These are phyloP conservation scores for Prunus mira DNA, from an alignment of 306 rosid genomes.

Conservation along the genomic window DNA sequence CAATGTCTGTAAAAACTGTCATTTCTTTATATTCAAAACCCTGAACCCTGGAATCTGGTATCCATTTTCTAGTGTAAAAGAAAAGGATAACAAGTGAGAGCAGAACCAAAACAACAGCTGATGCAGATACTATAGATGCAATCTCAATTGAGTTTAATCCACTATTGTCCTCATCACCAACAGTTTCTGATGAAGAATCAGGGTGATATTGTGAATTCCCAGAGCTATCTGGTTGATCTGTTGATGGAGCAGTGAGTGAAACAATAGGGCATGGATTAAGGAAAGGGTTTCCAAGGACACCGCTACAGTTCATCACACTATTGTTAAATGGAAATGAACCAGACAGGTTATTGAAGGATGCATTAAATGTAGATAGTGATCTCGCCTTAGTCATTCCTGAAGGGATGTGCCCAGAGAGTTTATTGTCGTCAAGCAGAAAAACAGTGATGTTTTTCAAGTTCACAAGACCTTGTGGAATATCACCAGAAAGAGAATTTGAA, in stretches of 20 bases:
- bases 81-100: constrained; percentile 30
- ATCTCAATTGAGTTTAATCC: constrained; percentile 30
- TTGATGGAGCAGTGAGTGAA: constrained; percentile 9
- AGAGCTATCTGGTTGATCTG: constrained; percentile 10
- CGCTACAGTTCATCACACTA: constrained; percentile 26
- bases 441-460: constrained; percentile 26
- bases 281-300: constrained; percentile 23
- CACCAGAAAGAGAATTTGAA: constrained; percentile 33
- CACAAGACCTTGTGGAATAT: constrained; percentile 30
- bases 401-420: constrained; percentile 29
- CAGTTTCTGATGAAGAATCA: constrained; percentile 6
- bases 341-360: constrained; percentile 26
- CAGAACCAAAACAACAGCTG: constrained; percentile 27
- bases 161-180: not conserved
- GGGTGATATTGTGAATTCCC: not conserved
- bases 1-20: constrained; percentile 28
- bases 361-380: constrained; percentile 24
- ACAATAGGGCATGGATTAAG: constrained; percentile 23
- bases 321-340: constrained; percentile 25
- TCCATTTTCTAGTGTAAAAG: constrained; percentile 40
- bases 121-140: constrained; percentile 37
- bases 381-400: constrained; percentile 16
- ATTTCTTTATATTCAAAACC: constrained; percentile 33
- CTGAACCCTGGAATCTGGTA: constrained; percentile 38
- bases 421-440: constrained; percentile 31